Conservation (phyloP, 345 rosid species). For the Salix udensis region DNA sequence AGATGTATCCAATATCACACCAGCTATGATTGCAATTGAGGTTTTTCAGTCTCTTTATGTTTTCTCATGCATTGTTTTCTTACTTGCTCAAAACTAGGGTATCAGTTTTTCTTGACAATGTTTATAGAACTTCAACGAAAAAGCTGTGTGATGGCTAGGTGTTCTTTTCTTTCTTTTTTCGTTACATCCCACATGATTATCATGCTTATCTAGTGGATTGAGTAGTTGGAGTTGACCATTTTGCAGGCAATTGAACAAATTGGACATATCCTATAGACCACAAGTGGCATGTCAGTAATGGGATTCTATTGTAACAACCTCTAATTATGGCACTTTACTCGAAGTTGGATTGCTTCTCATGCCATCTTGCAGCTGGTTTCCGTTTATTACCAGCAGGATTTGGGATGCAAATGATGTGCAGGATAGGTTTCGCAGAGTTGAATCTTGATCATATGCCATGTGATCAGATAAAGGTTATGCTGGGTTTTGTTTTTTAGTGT, state of each 20-base stretch:
- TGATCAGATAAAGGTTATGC: not conserved
- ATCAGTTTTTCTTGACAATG: not conserved
- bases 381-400: not conserved
- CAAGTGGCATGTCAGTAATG: constrained; percentile 20
- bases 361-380: not conserved
- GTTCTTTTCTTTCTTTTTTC: not conserved
- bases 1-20: constrained; percentile 64
- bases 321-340: constrained; percentile 3
- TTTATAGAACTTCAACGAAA: not conserved
- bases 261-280: constrained; percentile 33
- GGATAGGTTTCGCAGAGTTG: not conserved
- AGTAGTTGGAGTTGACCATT: not conserved
- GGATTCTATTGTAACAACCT: constrained; percentile 10
- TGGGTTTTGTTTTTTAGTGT: no score
- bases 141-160: not conserved
- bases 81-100: not conserved
- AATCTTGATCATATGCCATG: not conserved
- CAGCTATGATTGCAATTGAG: constrained; percentile 75
- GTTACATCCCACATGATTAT: not conserved
- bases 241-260: constrained; percentile 58
- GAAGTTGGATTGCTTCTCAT: not conserved
- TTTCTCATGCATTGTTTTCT: not conserved
- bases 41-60: constrained; percentile 25
- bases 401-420: not conserved
- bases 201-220: not conserved